Evolutionary conservation across 441 rosid genomes (phyloP).

Genomic region (Jatropha multifida): DNA sequence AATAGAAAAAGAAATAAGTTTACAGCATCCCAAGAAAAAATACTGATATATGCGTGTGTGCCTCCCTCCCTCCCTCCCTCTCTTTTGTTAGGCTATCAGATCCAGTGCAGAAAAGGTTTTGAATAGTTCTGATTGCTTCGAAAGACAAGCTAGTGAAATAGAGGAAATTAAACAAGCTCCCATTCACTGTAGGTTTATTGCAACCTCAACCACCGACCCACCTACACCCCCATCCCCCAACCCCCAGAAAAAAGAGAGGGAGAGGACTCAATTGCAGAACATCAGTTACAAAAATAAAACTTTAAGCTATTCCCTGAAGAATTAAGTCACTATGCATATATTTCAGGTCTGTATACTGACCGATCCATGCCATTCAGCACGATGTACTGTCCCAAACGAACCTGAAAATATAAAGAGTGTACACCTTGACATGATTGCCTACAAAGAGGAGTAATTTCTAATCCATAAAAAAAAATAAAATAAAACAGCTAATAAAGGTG

Average conservation of each 20-base stretch:
- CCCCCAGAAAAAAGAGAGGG: not conserved
- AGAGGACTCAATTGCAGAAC: not conserved
- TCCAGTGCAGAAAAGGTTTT: not conserved
- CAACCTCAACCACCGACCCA: too few relatives aligned
- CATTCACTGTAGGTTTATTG: not conserved
- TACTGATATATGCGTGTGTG: too few relatives aligned
- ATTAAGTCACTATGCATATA: not conserved
- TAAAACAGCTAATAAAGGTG: constrained; percentile 1
- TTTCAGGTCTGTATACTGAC: constrained; percentile 42
- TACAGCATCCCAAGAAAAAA: not conserved
- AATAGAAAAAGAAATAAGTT: not conserved
- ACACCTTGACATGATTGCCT: not conserved
- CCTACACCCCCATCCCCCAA: too few relatives aligned
- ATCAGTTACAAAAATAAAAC: not conserved
- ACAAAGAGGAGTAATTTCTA: not conserved
- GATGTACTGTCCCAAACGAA: constrained; percentile 96
- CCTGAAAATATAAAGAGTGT: constrained; percentile 43
- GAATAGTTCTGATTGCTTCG: not conserved
- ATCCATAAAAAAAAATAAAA: not conserved
- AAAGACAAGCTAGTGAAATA: not conserved
- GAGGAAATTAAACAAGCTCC: not conserved
- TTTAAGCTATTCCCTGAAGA: not conserved
- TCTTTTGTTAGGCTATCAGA: not conserved
- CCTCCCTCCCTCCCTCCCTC: too few relatives aligned
- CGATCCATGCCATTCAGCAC: constrained; percentile 99